Evolutionary conservation across 2,329 filamentous ascomycete genomes (phyloP).

Genomic region (Scopulariopsis brevicaulis): DNA sequence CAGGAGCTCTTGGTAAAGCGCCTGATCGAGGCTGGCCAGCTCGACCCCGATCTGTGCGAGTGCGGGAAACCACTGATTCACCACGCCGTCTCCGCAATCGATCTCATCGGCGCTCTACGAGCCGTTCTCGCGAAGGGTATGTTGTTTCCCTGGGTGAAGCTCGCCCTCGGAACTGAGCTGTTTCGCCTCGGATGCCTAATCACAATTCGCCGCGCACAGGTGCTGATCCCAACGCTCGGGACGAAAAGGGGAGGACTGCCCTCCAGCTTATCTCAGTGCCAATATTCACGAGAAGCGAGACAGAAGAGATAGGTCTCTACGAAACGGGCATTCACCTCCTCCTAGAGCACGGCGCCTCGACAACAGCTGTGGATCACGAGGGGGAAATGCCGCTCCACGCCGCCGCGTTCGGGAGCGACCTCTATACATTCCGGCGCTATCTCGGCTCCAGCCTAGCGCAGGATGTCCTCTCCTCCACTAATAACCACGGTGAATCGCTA

Average conservation of each 20-base stretch:
- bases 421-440: no score
- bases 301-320: background rate
- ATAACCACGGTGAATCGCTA: slow-evolving; percentile 9
- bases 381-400: slow-evolving; percentile 6
- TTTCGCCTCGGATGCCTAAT: no score
- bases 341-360: slow-evolving; percentile 11
- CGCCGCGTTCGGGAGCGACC: no score
- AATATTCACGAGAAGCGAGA: background rate
- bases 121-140: background rate
- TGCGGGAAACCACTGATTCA: slow-evolving; percentile 2
- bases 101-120: background rate
- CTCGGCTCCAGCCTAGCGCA: no score
- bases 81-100: background rate
- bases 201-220: background rate
- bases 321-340: slow-evolving; percentile 10
- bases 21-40: slow-evolving; percentile 8
- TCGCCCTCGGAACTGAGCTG: no score
- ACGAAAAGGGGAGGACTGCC: background rate
- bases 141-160: no score
- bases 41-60: slow-evolving; percentile 6
- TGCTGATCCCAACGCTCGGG: background rate
- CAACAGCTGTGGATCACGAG: slow-evolving; percentile 8
- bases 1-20: slow-evolving; percentile 5
- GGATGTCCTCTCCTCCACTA: no score
- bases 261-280: background rate